Percentiles rank a stretch among this genome's conserved stretches.
phyloP scores from a whole-genome alignment of 2,329 filamentous ascomycete genomes.

The Colletotrichum melonis region DNA sequence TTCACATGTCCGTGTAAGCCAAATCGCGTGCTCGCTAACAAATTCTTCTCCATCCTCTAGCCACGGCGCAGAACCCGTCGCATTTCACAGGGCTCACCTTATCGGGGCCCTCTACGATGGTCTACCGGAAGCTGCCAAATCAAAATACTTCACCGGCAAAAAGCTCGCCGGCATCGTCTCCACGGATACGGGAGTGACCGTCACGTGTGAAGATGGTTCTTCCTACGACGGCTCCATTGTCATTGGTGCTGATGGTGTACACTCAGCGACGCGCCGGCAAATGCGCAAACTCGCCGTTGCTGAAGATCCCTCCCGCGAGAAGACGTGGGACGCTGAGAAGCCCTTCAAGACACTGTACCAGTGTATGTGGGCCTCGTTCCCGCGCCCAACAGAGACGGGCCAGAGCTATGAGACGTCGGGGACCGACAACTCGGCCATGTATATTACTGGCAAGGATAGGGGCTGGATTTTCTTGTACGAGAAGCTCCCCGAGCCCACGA shows the following conservation, averaged over 20 bases:
- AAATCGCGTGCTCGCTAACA: not conserved
- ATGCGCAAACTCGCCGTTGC: conserved; percentile 46
- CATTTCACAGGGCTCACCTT: conserved; percentile 50
- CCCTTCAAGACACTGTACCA: conserved; percentile 43
- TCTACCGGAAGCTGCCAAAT: conserved; percentile 41
- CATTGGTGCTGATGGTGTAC: conserved; percentile 56
- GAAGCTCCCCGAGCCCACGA: conserved; percentile 41
- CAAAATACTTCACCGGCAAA: conserved; percentile 43
- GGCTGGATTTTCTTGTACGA: conserved; percentile 49
- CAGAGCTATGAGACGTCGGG: conserved; percentile 45
- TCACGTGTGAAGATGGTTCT: conserved; percentile 47
- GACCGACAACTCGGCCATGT: conserved; percentile 41
- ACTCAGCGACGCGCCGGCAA: conserved; percentile 48
- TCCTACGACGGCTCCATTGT: conserved; percentile 48
- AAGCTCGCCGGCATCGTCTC: conserved; percentile 40
- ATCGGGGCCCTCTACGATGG: conserved; percentile 45
- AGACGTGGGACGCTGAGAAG: conserved; percentile 20
- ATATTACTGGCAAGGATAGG: conserved; percentile 42
- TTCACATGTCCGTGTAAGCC: not conserved
- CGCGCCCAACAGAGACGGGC: conserved; percentile 39
- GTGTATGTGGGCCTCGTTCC: conserved; percentile 49
- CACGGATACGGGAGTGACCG: conserved; percentile 40
- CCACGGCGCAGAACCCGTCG: conserved; percentile 41
- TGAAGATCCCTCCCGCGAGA: conserved; percentile 19
- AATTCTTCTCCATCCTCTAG: conserved; percentile 27